A percentile compares a stretch with the other conserved stretches of the same genome.
These are phyloP conservation scores for Quercus glauca DNA, from an alignment of 306 rosid genomes.

Conservation along the genomic window DNA sequence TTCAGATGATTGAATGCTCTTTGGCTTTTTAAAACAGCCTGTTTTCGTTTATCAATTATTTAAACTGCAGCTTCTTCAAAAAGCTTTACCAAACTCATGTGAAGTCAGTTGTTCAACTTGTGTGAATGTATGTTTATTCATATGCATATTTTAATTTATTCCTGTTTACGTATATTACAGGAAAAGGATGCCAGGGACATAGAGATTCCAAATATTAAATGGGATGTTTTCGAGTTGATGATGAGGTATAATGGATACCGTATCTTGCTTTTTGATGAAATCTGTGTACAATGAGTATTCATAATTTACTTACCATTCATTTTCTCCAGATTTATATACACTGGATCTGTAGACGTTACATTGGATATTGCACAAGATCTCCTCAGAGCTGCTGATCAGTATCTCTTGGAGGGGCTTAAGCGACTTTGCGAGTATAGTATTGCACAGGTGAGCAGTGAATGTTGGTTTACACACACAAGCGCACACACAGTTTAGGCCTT, in stretches of 20 bases:
- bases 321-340: constrained; percentile 80
- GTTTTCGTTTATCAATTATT: too few relatives aligned
- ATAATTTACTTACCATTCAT: constrained; percentile 22
- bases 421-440: constrained; percentile 90
- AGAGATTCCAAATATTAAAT: constrained; percentile 96
- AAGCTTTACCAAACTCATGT: not conserved
- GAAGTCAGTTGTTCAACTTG: constrained; percentile 10
- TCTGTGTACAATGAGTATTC: constrained; percentile 18
- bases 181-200: constrained; percentile 99
- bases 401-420: constrained; percentile 97
- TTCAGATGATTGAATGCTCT: too few relatives aligned
- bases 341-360: constrained; percentile 87
- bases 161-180: constrained; percentile 43
- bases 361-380: constrained; percentile 94
- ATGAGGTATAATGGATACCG: constrained; percentile 64
- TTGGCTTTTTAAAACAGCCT: too few relatives aligned
- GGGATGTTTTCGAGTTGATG: constrained; percentile 98
- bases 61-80: too few relatives aligned
- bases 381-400: constrained; percentile 97
- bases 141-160: constrained; percentile 6
- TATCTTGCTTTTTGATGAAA: constrained; percentile 3
- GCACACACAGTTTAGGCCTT: not conserved
- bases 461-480: not conserved
- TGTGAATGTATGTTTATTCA: constrained; percentile 10
- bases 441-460: constrained; percentile 68